Evolutionary conservation across 495 filamentous ascomycete species (phyloP).

Genomic region (Lasiosphaeria hispida): DNA sequence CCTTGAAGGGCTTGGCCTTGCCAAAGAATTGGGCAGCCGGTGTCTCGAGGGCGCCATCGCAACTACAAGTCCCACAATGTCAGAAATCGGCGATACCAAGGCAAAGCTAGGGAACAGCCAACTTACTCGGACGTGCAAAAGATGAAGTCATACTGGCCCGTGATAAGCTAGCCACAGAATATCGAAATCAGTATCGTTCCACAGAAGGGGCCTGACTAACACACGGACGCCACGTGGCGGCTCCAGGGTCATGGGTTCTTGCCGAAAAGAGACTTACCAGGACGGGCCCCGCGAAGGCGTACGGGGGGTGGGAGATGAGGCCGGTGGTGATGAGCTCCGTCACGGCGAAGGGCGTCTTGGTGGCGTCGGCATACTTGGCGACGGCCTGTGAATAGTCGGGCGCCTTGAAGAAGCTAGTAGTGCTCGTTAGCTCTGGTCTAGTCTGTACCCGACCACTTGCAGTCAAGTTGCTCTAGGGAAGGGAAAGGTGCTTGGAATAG

Average conservation of each 20-base stretch:
- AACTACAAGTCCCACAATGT: conserved; percentile 13
- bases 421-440: not conserved
- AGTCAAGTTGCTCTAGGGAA: not conserved
- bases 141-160: conserved; percentile 35
- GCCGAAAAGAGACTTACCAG: conserved; percentile 9
- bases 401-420: conserved; percentile 34
- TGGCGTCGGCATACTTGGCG: conserved; percentile 27
- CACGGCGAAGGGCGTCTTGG: conserved; percentile 29
- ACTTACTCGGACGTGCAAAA: conserved; percentile 31
- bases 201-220: not conserved
- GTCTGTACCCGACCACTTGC: too few relatives aligned
- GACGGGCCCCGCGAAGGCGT: conserved; percentile 13
- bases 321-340: conserved; percentile 28
- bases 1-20: conserved; percentile 22
- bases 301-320: not conserved
- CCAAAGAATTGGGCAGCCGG: conserved; percentile 15
- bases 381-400: conserved; percentile 28
- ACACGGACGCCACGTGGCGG: too few relatives aligned
- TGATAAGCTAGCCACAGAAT: conserved; percentile 22
- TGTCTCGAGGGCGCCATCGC: conserved; percentile 20
- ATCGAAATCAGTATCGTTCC: not conserved
- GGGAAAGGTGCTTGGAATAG: not conserved
- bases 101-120: not conserved
- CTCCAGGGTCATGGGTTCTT: not conserved
- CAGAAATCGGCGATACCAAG: not conserved